Evolutionary conservation across 2,329 filamentous ascomycete species (phyloP).

Genomic region (Eutypella sp.): DNA sequence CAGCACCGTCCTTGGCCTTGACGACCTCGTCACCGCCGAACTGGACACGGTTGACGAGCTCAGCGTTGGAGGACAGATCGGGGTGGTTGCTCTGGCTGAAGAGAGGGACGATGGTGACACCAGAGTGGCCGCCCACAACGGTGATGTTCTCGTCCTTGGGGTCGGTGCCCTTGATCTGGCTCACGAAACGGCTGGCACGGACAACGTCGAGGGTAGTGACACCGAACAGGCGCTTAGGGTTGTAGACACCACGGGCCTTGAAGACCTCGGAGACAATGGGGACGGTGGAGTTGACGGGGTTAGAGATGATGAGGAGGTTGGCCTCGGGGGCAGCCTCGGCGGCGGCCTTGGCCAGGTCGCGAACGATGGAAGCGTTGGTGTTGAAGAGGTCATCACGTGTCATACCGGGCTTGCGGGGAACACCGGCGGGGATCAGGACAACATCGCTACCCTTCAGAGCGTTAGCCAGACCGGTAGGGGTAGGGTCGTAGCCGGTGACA

Average conservation of each 20-base stretch:
- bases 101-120: conserved; percentile 96
- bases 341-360: conserved; percentile 92
- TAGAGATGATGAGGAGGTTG: conserved; percentile 96
- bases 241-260: conserved; percentile 94
- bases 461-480: conserved; percentile 66
- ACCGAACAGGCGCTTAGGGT: conserved; percentile 98
- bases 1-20: conserved; percentile 96
- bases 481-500: conserved; percentile 85
- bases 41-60: conserved; percentile 90
- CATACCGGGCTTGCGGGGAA: conserved; percentile 99
- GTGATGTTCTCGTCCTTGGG: conserved; percentile 90
- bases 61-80: conserved; percentile 71
- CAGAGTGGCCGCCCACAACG: conserved; percentile 95
- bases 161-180: conserved; percentile 85
- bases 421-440: conserved; percentile 95
- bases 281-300: conserved; percentile 99
- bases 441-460: conserved; percentile 86
- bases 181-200: conserved; percentile 96
- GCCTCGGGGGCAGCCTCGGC: conserved; percentile 86
- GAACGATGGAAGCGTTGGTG: conserved; percentile 99
- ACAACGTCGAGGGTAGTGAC: conserved; percentile 99
- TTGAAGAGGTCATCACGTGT: conserved; percentile 99
- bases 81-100: conserved; percentile 91
- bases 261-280: conserved; percentile 96
- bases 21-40: conserved; percentile 99